Conservation (phyloP, 805 yeast species). For the Cyberlindnera xishuangbannaensis region DNA sequence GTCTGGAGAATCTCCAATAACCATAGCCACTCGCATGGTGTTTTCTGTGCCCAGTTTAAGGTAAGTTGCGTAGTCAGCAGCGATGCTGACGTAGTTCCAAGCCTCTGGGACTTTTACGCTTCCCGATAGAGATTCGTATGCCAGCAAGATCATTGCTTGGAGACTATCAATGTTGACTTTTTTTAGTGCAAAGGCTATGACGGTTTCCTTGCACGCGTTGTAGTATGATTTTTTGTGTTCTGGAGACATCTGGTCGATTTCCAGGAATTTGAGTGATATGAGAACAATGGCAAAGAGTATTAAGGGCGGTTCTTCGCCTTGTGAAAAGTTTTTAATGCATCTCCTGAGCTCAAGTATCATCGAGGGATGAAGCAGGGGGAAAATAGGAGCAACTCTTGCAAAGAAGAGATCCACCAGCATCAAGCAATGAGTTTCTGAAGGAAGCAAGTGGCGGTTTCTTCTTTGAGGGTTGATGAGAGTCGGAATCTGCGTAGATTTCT, state of each 20-base stretch:
- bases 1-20: conserved; percentile 18
- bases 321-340: no score
- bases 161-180: conserved; percentile 19
- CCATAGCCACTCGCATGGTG: conserved; percentile 6
- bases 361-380: background rate
- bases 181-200: conserved; percentile 17
- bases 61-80: conserved; percentile 22
- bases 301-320: conserved; percentile 15
- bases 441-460: no score
- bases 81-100: conserved; percentile 25
- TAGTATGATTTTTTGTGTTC: conserved; percentile 10
- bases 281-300: conserved; percentile 16
- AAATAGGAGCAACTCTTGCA: background rate
- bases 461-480: no score
- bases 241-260: conserved; percentile 15
- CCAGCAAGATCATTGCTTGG: conserved; percentile 18
- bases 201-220: conserved; percentile 16
- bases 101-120: conserved; percentile 23
- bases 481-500: no score
- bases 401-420: no score
- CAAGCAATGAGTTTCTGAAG: no score
- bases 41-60: conserved; percentile 18
- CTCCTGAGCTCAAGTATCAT: no score
- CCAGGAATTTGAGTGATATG: conserved; percentile 18
- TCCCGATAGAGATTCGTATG: conserved; percentile 20